Evolutionary conservation across 352 stramenopile species (phyloP).

Genomic region (Phytophthora macrochlamydospora): DNA sequence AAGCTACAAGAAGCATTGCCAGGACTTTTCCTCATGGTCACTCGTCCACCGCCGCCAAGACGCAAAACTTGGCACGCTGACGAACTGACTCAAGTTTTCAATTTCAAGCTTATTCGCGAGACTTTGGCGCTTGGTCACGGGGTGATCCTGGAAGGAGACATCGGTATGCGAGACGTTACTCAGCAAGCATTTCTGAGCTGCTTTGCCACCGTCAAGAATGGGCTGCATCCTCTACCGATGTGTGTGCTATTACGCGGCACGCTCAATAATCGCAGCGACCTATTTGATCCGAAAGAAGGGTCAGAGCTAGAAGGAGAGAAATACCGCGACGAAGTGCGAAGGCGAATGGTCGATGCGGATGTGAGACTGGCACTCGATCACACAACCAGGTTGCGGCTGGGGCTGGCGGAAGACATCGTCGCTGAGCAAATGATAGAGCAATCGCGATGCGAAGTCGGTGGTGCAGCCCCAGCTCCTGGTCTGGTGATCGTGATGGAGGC

Average conservation of each 20-base stretch:
- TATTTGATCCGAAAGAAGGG: constrained; percentile 20
- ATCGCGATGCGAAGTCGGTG: constrained; percentile 1
- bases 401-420: constrained; percentile 18
- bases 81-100: constrained; percentile 19
- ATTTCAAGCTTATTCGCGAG: constrained; percentile 40
- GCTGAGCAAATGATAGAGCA: constrained; percentile 25
- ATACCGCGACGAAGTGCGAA: constrained; percentile 18
- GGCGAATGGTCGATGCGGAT: constrained; percentile 43
- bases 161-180: constrained; percentile 68
- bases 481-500: constrained; percentile 83
- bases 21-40: constrained; percentile 76
- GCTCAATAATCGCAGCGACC: constrained; percentile 48
- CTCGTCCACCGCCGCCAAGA: constrained; percentile 31
- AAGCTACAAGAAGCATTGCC: constrained; percentile 55
- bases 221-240: constrained; percentile 61
- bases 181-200: constrained; percentile 63
- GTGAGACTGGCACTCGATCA: constrained; percentile 62
- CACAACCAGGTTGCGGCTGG: constrained; percentile 23
- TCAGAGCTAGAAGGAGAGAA: constrained; percentile 15
- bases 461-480: constrained; percentile 7
- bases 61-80: constrained; percentile 7
- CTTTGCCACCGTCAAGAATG: constrained; percentile 70
- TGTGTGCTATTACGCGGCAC: constrained; percentile 70
- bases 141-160: constrained; percentile 77
- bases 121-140: constrained; percentile 55